These are phyloP conservation scores for Blepharisma undulans DNA, from an alignment of 169 alveolate species.

Conservation along the genomic window DNA sequence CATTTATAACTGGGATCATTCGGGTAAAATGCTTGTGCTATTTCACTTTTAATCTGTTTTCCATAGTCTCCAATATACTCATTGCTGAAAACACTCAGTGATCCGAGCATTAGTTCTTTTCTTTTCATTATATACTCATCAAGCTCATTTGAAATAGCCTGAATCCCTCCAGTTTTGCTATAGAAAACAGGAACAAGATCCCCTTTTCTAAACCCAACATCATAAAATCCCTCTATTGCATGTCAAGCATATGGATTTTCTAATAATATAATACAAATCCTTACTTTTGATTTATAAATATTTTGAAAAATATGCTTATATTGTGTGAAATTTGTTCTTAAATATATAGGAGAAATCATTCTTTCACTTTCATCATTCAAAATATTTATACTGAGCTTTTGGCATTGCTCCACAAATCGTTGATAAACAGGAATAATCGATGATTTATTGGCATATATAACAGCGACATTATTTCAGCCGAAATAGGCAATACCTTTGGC, in stretches of 20 bases:
- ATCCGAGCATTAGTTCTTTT: neutral
- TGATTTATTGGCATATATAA: neutral
- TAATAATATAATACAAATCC: neutral
- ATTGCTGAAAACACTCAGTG: neutral
- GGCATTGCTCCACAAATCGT: neutral
- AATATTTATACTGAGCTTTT: neutral
- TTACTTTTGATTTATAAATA: neutral
- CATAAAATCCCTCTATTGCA: conserved; percentile 34
- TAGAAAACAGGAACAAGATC: neutral
- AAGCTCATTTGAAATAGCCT: neutral
- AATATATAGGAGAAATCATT: neutral
- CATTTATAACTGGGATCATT: neutral
- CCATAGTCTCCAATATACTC: neutral
- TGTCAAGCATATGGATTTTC: neutral
- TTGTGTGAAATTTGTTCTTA: neutral
- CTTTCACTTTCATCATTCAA: neutral
- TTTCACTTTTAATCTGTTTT: neutral
- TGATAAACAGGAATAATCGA: neutral
- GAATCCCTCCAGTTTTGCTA: neutral
- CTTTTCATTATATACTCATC: neutral
- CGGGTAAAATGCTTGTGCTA: neutral
- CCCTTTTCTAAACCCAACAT: conserved; percentile 39
- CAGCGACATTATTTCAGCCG: neutral
- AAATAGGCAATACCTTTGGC: neutral
- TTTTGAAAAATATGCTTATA: neutral